These are phyloP conservation scores for Cutaneotrichosporon daszewskae DNA, from an alignment of 1,284 basidiomycete species.

Conservation along the genomic window DNA sequence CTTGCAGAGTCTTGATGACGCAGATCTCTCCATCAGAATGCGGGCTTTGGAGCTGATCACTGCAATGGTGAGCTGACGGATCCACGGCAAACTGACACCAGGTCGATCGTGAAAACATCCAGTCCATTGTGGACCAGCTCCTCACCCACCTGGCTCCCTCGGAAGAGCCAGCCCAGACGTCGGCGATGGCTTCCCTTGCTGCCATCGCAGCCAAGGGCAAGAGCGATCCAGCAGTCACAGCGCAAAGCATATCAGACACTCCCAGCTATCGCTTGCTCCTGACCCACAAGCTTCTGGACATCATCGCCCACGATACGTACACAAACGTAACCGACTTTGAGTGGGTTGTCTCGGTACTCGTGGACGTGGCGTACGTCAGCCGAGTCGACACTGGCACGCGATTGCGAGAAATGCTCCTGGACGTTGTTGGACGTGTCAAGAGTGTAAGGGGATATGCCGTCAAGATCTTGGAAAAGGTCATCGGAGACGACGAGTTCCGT, in stretches of 20 bases:
- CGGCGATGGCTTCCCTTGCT: slow-evolving; percentile 30
- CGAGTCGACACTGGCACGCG: slow-evolving; percentile 67
- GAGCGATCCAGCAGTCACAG: slow-evolving; percentile 27
- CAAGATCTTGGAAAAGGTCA: slow-evolving; percentile 67
- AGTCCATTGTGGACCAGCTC: slow-evolving; percentile 80
- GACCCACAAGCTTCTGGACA: slow-evolving; percentile 69
- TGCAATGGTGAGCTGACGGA: slow-evolving; percentile 64
- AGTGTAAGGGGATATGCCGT: slow-evolving; percentile 73
- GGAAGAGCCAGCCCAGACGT: slow-evolving; percentile 45
- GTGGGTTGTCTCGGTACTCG: slow-evolving; percentile 91
- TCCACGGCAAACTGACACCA: slow-evolving; percentile 38
- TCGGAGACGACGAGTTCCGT: slow-evolving; percentile 70
- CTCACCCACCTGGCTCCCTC: slow-evolving; percentile 74
- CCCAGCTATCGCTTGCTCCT: slow-evolving; percentile 75
- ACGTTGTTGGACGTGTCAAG: slow-evolving; percentile 75
- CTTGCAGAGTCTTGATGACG: slow-evolving; percentile 80
- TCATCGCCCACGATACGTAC: slow-evolving; percentile 77
- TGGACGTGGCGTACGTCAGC: slow-evolving; percentile 81
- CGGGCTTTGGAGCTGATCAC: slow-evolving; percentile 88
- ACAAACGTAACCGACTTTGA: slow-evolving; percentile 86
- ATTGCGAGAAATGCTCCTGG: slow-evolving; percentile 76
- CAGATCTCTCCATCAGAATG: slow-evolving; percentile 92
- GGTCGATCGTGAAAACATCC: slow-evolving; percentile 76
- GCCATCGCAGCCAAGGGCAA: slow-evolving; percentile 22
- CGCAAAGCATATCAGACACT: slow-evolving; percentile 51